Evolutionary conservation across 768 basidiomycete species (phyloP).

Genomic region (Gyrodon lividus): DNA sequence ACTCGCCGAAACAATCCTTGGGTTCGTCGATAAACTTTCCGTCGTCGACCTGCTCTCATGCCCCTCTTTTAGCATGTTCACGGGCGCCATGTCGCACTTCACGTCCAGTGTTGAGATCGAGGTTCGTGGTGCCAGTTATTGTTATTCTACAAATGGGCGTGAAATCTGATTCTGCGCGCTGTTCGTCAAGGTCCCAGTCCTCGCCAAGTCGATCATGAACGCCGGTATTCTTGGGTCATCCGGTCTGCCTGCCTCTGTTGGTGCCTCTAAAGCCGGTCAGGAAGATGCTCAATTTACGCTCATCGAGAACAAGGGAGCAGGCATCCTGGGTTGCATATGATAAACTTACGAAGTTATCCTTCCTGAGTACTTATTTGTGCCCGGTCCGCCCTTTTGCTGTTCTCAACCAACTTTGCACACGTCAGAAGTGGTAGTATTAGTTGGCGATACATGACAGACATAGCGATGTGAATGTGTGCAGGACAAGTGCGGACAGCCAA

Average conservation of each 20-base stretch:
- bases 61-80: constrained; percentile 33
- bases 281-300: constrained; percentile 47
- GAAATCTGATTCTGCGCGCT: not conserved
- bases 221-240: constrained; percentile 57
- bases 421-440: not conserved
- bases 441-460: not conserved
- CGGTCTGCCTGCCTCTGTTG: constrained; percentile 42
- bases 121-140: constrained; percentile 25
- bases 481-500: not conserved
- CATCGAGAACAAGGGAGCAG: constrained; percentile 53
- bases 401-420: not conserved
- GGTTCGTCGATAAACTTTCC: constrained; percentile 34
- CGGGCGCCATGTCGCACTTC: constrained; percentile 38
- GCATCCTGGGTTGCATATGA: constrained; percentile 33
- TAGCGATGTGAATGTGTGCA: not conserved
- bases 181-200: constrained; percentile 41
- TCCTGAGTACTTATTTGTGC: not conserved
- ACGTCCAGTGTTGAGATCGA: constrained; percentile 42
- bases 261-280: constrained; percentile 40
- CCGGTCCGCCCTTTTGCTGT: not conserved
- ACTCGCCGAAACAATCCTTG: constrained; percentile 39
- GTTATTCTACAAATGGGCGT: too few relatives aligned
- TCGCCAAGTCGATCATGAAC: constrained; percentile 53
- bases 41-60: too few relatives aligned
- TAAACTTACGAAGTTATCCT: not conserved